Evolutionary conservation across 805 yeast species (phyloP).

Genomic region (Metschnikowia dekortorum): DNA sequence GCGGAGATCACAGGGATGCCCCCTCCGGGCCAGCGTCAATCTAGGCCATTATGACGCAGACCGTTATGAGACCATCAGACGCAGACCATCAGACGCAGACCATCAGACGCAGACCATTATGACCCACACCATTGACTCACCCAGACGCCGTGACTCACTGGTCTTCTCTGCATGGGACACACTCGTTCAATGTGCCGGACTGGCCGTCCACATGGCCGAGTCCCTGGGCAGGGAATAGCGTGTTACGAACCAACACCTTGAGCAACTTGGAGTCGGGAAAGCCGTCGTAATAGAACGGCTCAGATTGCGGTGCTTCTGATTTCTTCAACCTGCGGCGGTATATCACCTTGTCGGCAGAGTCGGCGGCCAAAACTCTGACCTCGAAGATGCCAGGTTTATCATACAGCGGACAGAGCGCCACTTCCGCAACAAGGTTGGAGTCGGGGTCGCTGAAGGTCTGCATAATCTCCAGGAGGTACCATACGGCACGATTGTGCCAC

Average conservation of each 20-base stretch:
- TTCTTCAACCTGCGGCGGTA: constrained; percentile 54
- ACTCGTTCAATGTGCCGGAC: constrained; percentile 10
- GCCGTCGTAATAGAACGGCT: constrained; percentile 50
- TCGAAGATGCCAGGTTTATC: constrained; percentile 23
- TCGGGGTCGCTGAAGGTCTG: constrained; percentile 63
- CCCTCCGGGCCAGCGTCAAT: constrained; percentile 14
- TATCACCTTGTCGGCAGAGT: constrained; percentile 22
- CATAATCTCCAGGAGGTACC: constrained; percentile 84
- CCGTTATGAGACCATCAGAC: too few relatives aligned
- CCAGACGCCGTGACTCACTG: neutral
- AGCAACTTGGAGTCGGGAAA: constrained; percentile 83
- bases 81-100: too few relatives aligned
- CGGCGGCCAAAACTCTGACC: constrained; percentile 7
- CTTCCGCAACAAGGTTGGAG: constrained; percentile 36
- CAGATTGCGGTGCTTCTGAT: constrained; percentile 25
- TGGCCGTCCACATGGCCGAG: constrained; percentile 62
- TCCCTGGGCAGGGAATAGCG: constrained; percentile 47
- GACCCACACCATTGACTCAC: too few relatives aligned
- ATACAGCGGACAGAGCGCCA: constrained; percentile 21
- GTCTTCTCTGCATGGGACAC: constrained; percentile 12
- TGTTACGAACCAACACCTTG: constrained; percentile 61
- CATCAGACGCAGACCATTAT: neutral
- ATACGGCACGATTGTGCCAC: constrained; percentile 84
- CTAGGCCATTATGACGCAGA: constrained; percentile 14
- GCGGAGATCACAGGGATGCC: too few relatives aligned